These are phyloP conservation scores for Parastagonospora nodorum DNA, from an alignment of 2,329 filamentous ascomycete genomes.

Conservation along the genomic window DNA sequence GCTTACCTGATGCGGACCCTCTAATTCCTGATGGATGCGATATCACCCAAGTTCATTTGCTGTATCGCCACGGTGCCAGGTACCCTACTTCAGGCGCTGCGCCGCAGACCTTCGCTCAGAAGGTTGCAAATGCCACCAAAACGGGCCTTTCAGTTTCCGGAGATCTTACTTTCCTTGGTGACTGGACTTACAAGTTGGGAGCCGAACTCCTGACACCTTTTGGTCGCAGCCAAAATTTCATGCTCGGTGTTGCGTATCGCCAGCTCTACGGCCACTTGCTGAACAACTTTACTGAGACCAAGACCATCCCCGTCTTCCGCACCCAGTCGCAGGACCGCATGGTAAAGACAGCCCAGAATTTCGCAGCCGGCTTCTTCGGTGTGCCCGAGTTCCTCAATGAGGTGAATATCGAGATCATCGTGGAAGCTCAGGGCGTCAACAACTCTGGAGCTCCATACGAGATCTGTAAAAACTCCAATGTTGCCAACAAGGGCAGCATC, in stretches of 20 bases:
- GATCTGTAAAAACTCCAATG: slow-evolving; percentile 36
- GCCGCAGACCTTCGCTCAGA: slow-evolving; percentile 30
- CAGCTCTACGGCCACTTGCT: slow-evolving; percentile 51
- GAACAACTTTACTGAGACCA: slow-evolving; percentile 49
- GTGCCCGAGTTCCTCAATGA: slow-evolving; percentile 35
- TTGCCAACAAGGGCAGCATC: slow-evolving; percentile 31
- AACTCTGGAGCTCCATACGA: slow-evolving; percentile 39
- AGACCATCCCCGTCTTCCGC: slow-evolving; percentile 47
- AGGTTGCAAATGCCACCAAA: slow-evolving; percentile 33
- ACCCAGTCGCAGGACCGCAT: slow-evolving; percentile 39
- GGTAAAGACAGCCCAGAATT: slow-evolving; percentile 41
- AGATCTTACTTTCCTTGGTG: slow-evolving; percentile 30
- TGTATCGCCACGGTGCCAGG: slow-evolving; percentile 38
- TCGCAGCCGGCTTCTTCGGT: slow-evolving; percentile 40
- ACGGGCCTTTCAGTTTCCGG: slow-evolving; percentile 28
- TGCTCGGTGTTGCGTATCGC: slow-evolving; percentile 48
- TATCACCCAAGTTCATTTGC: slow-evolving; percentile 33
- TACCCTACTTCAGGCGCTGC: slow-evolving; percentile 36
- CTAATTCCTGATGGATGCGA: slow-evolving; percentile 32
- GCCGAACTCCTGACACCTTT: slow-evolving; percentile 38
- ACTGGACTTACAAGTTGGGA: slow-evolving; percentile 38
- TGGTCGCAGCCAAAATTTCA: slow-evolving; percentile 46
- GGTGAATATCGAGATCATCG: slow-evolving; percentile 37
- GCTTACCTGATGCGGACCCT: slow-evolving; percentile 31
- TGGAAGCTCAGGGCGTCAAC: slow-evolving; percentile 30